Evolutionary conservation across 2,329 filamentous ascomycete genomes (phyloP), one percentile per base, ranked within the genome.

Genomic region (Penicillium sp.): DNA sequence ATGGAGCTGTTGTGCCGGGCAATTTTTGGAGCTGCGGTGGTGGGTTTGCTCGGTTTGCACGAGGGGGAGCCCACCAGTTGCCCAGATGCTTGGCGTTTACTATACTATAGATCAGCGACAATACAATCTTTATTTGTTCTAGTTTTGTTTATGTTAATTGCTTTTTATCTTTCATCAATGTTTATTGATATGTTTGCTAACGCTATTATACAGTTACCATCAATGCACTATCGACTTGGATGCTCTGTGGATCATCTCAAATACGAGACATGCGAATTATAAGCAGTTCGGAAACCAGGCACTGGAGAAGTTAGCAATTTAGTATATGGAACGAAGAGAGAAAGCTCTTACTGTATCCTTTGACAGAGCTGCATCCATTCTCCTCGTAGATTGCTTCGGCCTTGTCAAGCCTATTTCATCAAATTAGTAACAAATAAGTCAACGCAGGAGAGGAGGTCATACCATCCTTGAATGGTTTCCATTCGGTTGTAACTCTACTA

Each of bases 391-490:
- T 67, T 7, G 56, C 56, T 51, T 78, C 64, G 6, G 78, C 78
- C 63, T 77, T 71, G 29, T 73, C 69, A 17, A 79, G 68, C 73
- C 74, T 77, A 50, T 9, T 17, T 9, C 43, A 6, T 4, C 19
- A 55, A 5, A 42, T 69, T 56, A 71, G 65, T 48, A 49, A 33
- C 27, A 25, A 7, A 37, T n/a, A 45, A n/a, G 17, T 33, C 5
- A 29, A 40, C 10, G 17, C 2, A 15, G 38, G 45, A 10, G 8
- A 17, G 6, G 9, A 9, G 6, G 21, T 49, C 67, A 58, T 71
- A 78, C 82, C 82, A 84, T 65, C 78, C 78, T 41, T 77, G 68
- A 53, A 87, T 84, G 64, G 81, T 78, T 66, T 82, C 80, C 62
- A 82, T 76, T 4, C 85, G 78, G 57, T 84, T 84, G 61, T 83